Base-by-base conservation (phyloP, 345 rosid genomes). In the Tarenaya hassleriana region DNA sequence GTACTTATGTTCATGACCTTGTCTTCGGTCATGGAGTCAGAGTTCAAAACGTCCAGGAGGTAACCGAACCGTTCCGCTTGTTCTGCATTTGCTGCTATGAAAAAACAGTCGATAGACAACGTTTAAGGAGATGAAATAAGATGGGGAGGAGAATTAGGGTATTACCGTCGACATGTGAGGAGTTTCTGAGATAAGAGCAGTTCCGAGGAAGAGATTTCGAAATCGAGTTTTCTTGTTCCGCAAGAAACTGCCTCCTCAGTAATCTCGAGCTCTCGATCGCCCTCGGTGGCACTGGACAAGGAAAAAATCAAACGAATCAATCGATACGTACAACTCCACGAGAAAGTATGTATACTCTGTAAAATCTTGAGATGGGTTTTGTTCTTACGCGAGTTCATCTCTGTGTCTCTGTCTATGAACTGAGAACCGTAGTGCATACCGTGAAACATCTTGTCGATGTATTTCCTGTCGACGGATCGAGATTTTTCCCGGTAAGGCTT, bases 401-500 rank as follows among this genome's bases (percentile, higher is more conserved):
- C 98, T 0, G 71, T 19, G 70, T 91, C 92, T 55, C 77, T 76
- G 14, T 79, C 90, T 8, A 63, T 29, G 16, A 68, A 72, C 39
- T 72, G 83, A 21, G 66, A 67, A 55, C 62, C 68, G 61, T 70
- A 68, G 52, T 62, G 65, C 67, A 73, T 58, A 11, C 61, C 43
- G 4, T 77, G 81, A 16, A 78, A 79, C 42, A 73, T 52, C 67
- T 81, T 90, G 52, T 86, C 89, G 0, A 48, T 10, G 51, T 62
- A 53, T 59, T 64, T 73, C 84, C 91, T 79, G 57, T 87, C 84
- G 53, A 70, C 42, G 10, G 78, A 73, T 60, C 78, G 88, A 13
- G 94, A 78, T 67, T 83, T 94, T 60, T 94, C 99, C 68, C 87
- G 66, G 58, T 94, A 94, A 20, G 95, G 99, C 65, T 88, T 94